Evolutionary conservation across 2,329 filamentous ascomycete species (phyloP), one percentile per base, ranked within the genome.

Genomic region (Magnaporthiopsis poae): DNA sequence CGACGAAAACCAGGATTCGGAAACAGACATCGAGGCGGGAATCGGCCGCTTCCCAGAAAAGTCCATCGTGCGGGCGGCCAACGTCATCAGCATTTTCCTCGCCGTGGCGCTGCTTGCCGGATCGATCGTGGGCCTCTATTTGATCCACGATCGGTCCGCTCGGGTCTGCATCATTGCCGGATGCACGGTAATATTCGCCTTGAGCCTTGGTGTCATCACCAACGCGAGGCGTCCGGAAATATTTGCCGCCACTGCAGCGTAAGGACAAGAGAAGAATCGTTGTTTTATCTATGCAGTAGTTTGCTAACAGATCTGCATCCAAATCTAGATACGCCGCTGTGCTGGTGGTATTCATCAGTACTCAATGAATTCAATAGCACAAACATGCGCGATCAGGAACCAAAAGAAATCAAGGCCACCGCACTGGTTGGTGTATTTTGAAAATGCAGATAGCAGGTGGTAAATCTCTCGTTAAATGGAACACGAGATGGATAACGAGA

Each of bases 171-270:
- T 62, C 9, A 21, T 62, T 12, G 61, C 33, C 61, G 61, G 33
- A 5, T 62, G 33, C 25, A 36, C 61, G 13, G 12, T 36, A 5
- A 12, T 39, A 5, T 62, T 62, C 18, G 31, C 33, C 29, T 21
- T 62, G 61, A 62, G 31, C 13, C 61, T 62, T 11, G 61, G 33
- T 13, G 12, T 62, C 18, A 36, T 62, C 33, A 62, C 31, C 13
- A 62, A 62, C 21, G 61, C 61, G 31, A 35, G 61, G 61, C 61
- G 61, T 27, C 61, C 61, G 11, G 31, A 36, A 31, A 36, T 62
- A 13, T 62, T 62, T 62, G 61, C 61, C 5, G 61, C 61, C 61
- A 62, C 29, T 12, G 61, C 61, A 21, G 61, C 31, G 31, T 35
- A 36, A 62, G 31, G 2, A 36, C 61, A 1, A n/a, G 21, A 8